These are phyloP conservation scores for Penicillium frequentans DNA, from an alignment of 2,329 filamentous ascomycete genomes.

Conservation along the genomic window DNA sequence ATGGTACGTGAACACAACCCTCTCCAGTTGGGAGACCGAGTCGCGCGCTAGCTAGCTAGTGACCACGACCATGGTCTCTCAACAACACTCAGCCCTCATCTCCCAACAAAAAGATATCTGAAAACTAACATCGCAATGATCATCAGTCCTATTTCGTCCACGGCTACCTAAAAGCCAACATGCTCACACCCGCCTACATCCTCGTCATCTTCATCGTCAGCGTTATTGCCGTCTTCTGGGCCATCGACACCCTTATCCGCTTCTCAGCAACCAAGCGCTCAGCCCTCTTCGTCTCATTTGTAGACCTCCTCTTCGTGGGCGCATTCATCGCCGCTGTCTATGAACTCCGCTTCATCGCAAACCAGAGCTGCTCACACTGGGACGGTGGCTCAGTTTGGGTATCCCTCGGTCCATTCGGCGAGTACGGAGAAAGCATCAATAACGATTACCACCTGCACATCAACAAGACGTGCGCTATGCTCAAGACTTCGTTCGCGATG, in stretches of 20 bases:
- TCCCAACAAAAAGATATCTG: neutral
- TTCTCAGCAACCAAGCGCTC: slow-evolving; percentile 61
- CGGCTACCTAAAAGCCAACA: slow-evolving; percentile 56
- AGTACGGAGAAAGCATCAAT: slow-evolving; percentile 49
- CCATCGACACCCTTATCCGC: slow-evolving; percentile 60
- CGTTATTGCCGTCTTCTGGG: slow-evolving; percentile 62
- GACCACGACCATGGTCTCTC: neutral
- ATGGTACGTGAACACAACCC: slow-evolving; percentile 40
- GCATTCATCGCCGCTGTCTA: slow-evolving; percentile 64
- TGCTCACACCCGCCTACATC: slow-evolving; percentile 60
- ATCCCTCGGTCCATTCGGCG: slow-evolving; percentile 63
- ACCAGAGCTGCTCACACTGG: slow-evolving; percentile 68
- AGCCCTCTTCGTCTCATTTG: slow-evolving; percentile 59
- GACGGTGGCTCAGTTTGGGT: slow-evolving; percentile 53
- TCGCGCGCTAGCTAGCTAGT: neutral
- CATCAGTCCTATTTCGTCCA: slow-evolving; percentile 60
- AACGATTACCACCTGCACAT: slow-evolving; percentile 54
- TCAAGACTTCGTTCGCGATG: slow-evolving; percentile 86
- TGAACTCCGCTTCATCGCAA: slow-evolving; percentile 56
- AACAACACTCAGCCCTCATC: neutral
- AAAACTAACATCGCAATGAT: neutral
- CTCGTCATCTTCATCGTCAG: slow-evolving; percentile 66
- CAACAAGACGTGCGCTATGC: slow-evolving; percentile 83
- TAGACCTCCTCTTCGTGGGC: slow-evolving; percentile 63
- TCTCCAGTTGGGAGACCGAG: neutral